Evolutionary conservation across 2,329 filamentous ascomycete species (phyloP).

Genomic region (Aureobasidium sp.): DNA sequence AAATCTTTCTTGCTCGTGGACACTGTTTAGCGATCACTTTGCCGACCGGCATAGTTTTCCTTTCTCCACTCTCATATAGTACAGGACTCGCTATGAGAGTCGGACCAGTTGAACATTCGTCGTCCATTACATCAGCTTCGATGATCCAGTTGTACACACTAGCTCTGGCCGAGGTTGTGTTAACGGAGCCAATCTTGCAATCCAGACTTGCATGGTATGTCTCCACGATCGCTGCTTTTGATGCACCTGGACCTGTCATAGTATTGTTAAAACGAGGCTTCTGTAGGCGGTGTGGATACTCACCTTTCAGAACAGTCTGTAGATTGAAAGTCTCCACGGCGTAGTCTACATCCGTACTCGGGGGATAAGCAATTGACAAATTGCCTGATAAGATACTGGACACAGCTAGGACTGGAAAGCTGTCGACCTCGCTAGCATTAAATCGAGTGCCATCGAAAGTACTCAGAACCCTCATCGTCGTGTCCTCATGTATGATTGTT

Average conservation of each 20-base stretch:
- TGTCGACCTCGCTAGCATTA: background rate
- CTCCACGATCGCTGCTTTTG: background rate
- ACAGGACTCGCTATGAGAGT: background rate
- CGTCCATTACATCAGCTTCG: background rate
- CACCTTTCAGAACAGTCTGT: background rate
- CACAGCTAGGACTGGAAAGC: background rate
- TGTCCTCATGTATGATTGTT: background rate
- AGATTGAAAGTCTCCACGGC: background rate
- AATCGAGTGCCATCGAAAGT: background rate
- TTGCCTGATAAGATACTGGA: background rate
- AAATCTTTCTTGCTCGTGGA: background rate
- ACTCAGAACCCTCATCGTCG: background rate
- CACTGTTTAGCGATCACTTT: background rate
- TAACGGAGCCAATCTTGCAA: background rate
- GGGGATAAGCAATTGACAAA: background rate
- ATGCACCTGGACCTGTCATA: background rate
- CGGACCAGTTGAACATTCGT: background rate
- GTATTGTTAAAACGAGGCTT: background rate
- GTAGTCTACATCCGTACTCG: background rate
- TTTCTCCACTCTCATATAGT: background rate
- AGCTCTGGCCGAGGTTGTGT: background rate
- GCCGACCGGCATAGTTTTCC: background rate
- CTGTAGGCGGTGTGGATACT: background rate
- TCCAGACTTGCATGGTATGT: background rate
- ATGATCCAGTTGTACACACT: background rate